phyloP scores from a whole-genome alignment of 805 yeast genomes.

The Candida hungchunana region DNA sequence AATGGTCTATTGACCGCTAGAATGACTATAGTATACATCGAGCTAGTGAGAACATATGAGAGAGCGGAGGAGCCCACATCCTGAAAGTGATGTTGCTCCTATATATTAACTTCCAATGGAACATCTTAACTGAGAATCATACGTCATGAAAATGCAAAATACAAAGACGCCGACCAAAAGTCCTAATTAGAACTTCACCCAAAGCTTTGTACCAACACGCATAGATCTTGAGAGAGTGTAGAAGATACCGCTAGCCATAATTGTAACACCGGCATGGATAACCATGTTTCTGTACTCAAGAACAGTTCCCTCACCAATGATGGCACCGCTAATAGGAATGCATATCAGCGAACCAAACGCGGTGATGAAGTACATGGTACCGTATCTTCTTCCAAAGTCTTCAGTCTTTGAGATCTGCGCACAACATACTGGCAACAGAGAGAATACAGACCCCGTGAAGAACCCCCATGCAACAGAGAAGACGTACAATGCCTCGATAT shows the following conservation, averaged over 20 bases:
- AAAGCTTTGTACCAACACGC: conserved; percentile 40
- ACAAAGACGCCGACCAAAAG: not conserved
- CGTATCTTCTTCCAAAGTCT: conserved; percentile 49
- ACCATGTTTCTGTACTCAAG: conserved; percentile 35
- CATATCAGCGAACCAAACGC: conserved; percentile 49
- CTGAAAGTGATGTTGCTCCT: no score
- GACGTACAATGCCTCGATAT: conserved; percentile 33
- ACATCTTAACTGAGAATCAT: no score
- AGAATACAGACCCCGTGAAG: conserved; percentile 48
- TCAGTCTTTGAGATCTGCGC: conserved; percentile 53
- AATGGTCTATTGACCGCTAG: no score
- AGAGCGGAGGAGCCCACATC: no score
- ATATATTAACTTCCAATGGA: no score
- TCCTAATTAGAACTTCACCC: conserved; percentile 14
- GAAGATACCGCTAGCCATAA: conserved; percentile 33
- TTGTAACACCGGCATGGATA: conserved; percentile 31
- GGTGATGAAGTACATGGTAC: conserved; percentile 55
- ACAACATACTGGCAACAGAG: conserved; percentile 54
- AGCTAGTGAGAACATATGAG: no score
- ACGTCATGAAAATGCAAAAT: not conserved
- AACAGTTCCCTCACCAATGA: conserved; percentile 36
- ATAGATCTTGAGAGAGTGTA: conserved; percentile 42
- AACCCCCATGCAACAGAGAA: conserved; percentile 50
- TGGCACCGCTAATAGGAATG: conserved; percentile 48
- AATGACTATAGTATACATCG: no score